These are phyloP conservation scores for Aeschynomene evenia DNA, from an alignment of 306 rosid species.

Conservation along the genomic window DNA sequence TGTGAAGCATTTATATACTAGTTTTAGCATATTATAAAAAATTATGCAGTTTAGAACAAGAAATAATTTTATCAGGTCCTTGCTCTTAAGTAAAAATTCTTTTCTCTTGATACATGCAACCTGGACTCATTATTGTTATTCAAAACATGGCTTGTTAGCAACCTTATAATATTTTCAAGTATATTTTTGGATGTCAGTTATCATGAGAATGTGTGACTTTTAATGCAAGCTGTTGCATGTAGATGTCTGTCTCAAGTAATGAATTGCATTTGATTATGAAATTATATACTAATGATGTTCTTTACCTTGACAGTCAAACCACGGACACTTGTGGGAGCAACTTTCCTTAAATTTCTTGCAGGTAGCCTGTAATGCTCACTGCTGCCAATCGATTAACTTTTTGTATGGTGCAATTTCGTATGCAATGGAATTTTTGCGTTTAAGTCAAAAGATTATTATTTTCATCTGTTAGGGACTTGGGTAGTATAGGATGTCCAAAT, in stretches of 20 bases:
- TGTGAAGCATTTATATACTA: too few species aligned
- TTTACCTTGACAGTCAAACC: slow-evolving; percentile 78
- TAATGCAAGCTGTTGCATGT: slow-evolving; percentile 13
- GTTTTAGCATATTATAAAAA: too few species aligned
- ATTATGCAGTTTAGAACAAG: background rate
- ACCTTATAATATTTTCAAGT: background rate
- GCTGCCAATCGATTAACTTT: background rate
- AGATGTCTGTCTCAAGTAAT: slow-evolving; percentile 13
- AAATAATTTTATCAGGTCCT: background rate
- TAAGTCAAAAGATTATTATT: background rate
- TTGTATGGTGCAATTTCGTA: background rate
- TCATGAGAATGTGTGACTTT: background rate
- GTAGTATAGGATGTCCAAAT: too few species aligned
- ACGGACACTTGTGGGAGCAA: slow-evolving; percentile 87
- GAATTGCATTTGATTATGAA: slow-evolving; percentile 28
- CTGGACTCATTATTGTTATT: background rate
- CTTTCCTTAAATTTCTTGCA: slow-evolving; percentile 84
- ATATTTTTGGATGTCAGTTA: slow-evolving; percentile 3
- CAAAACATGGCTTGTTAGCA: background rate
- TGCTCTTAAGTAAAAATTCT: slow-evolving; percentile 1
- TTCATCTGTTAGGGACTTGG: too few species aligned
- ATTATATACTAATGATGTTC: slow-evolving; percentile 30
- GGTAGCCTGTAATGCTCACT: slow-evolving; percentile 44
- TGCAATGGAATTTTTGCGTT: background rate
- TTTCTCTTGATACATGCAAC: background rate